Evolutionary conservation across 768 basidiomycete genomes (phyloP), one percentile per base, ranked within the genome.

Genomic region (Auricularia sp.): DNA sequence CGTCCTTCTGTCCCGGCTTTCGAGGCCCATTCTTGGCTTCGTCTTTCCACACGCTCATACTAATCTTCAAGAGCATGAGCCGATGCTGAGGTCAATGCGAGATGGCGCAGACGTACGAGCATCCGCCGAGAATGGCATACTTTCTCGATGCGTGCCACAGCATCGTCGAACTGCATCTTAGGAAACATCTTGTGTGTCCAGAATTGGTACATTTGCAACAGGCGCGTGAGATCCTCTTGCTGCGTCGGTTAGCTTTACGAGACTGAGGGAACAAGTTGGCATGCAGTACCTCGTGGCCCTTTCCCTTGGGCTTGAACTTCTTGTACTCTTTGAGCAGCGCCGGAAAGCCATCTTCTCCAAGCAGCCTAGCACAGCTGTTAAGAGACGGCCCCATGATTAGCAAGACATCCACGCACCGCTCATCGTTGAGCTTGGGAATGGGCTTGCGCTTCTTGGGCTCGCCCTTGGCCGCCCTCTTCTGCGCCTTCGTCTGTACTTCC

Each of bases 141-240:
- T 69, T 88, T 91, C 78, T 99, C 96, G 10, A 98, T 84, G 10
- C 88, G 82, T 36, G 84, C 77, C 4, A 96, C 85, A 0, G 93
- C 96, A 71, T 97, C 94, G 56, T 80, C 80, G 73, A 98, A 97
- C 47, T 88, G 86, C 3, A 84, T 87, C 70, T 89, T 92, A 3
- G 97, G 97, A 72, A 89, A 95, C 80, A 99, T 80, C 69, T 82
- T 84, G 76, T 98, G 97, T 3, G 93, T 83, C 97, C 97, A 99
- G 70, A 93, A 90, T 71, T 94, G 93, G 72, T 98, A 98, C 42
- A 90, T 77, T 66, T 87, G 84, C 63, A 98, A 78, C 14, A 98
- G 76, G 44, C 89, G 80, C 67, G 84, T 84, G 44, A 99, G 81
- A 74, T 99, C 95, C 61, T 83, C 74, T n/a, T 79, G 80, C 95